A percentile compares a stretch with the other conserved stretches of the same genome.
Conservation (phyloP, 176 grass and related monocot species). For the Chrysopogon serrulatus region DNA sequence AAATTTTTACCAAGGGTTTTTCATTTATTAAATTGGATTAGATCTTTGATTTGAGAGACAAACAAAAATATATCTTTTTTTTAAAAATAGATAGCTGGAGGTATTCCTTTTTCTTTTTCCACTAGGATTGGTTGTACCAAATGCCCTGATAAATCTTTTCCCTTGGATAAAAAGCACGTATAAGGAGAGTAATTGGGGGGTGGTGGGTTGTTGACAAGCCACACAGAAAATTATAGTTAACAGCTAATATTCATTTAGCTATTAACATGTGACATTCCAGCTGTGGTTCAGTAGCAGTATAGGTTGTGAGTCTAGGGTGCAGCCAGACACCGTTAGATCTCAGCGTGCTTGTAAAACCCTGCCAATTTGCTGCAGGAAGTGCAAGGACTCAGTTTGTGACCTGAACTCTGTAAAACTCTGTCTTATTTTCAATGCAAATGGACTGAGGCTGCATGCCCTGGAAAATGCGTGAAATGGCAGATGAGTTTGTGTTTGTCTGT, state of each 20-base stretch:
- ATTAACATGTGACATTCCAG: background rate
- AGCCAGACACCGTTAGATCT: background rate
- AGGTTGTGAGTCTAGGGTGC: background rate
- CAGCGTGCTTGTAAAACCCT: background rate
- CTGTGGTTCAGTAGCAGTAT: background rate
- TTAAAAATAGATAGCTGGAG: background rate
- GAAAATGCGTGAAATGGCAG: background rate
- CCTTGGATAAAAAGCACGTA: background rate
- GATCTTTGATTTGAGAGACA: background rate
- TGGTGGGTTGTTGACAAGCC: too few species aligned
- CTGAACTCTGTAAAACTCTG: background rate
- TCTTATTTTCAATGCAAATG: background rate
- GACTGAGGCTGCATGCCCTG: background rate
- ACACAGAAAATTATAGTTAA: background rate
- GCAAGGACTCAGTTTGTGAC: background rate
- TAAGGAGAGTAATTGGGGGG: too few species aligned
- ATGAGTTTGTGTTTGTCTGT: background rate
- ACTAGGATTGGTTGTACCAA: background rate
- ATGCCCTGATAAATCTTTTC: background rate
- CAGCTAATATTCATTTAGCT: background rate
- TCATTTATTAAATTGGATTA: background rate
- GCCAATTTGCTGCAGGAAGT: background rate
- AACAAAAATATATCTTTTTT: background rate
- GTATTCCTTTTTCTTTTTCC: background rate
- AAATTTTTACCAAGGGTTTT: background rate